Evolutionary conservation across 306 rosid genomes (phyloP).

Genomic region (Echinosophora koreensis): DNA sequence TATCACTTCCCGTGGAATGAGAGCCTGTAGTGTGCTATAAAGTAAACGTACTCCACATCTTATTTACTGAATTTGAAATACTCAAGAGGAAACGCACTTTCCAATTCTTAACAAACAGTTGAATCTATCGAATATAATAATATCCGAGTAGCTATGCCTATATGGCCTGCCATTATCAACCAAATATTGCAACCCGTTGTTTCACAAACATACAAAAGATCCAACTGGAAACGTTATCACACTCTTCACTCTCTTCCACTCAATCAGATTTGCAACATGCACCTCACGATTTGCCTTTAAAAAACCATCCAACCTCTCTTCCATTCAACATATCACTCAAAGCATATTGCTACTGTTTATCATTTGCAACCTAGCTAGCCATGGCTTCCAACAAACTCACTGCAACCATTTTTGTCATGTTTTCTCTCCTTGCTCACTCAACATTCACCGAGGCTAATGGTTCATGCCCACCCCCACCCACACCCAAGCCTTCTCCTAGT

Average conservation of each 20-base stretch:
- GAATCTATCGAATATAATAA: not conserved
- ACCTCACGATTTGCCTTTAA: slow-evolving; percentile 62
- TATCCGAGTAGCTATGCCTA: not conserved
- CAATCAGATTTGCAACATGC: slow-evolving; percentile 47
- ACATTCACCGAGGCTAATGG: slow-evolving; percentile 53
- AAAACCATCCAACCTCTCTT: slow-evolving; percentile 26
- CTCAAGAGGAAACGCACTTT: not conserved
- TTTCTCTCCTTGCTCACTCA: slow-evolving; percentile 63
- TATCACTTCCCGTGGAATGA: slow-evolving; percentile 48
- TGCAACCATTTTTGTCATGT: slow-evolving; percentile 51
- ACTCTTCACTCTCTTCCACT: slow-evolving; percentile 58
- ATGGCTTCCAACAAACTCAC: slow-evolving; percentile 62
- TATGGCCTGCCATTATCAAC: not conserved
- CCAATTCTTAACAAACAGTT: not conserved
- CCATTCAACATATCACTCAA: slow-evolving; percentile 38
- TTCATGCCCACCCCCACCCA: slow-evolving; percentile 40
- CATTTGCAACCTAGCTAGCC: not conserved
- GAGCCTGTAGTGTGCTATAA: slow-evolving; percentile 40
- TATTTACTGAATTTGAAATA: not conserved
- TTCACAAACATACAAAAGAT: slow-evolving; percentile 56
- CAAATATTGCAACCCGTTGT: slow-evolving; percentile 9
- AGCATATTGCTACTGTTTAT: not conserved
- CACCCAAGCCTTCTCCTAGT: slow-evolving; percentile 17
- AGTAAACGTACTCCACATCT: slow-evolving; percentile 47
- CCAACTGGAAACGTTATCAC: slow-evolving; percentile 58